These are phyloP conservation scores for Colletotrichum lentis DNA, from an alignment of 2,329 filamentous ascomycete species.

Conservation along the genomic window DNA sequence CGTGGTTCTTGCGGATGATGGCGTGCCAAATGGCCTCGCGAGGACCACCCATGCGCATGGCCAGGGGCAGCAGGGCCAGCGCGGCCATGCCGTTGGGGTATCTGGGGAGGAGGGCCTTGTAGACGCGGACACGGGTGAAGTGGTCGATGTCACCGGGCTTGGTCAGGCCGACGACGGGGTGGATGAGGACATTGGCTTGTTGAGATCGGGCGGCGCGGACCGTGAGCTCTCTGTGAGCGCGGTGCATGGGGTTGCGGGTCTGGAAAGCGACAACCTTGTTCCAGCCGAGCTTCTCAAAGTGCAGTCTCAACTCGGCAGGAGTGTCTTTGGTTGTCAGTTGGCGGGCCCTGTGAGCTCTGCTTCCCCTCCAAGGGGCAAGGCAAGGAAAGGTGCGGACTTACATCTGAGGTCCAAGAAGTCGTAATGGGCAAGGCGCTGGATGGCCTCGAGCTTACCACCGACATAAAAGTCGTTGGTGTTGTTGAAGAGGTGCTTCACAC, in stretches of 20 bases:
- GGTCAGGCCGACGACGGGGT: slow-evolving; percentile 96
- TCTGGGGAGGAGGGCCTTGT: slow-evolving; percentile 93
- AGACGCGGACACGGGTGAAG: slow-evolving; percentile 98
- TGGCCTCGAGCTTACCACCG: slow-evolving; percentile 93
- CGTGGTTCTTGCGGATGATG: slow-evolving; percentile 99
- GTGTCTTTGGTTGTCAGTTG: slow-evolving; percentile 68
- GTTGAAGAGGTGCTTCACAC: slow-evolving; percentile 86
- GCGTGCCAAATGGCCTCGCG: slow-evolving; percentile 99
- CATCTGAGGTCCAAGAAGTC: slow-evolving; percentile 97
- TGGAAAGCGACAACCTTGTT: slow-evolving; percentile 98
- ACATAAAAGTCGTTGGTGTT: slow-evolving; percentile 88
- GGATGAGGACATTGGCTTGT: slow-evolving; percentile 98
- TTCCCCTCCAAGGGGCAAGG: no score
- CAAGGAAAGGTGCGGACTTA: slow-evolving; percentile 53
- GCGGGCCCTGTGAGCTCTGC: not conserved
- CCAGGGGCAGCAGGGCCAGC: slow-evolving; percentile 90
- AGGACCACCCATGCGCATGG: slow-evolving; percentile 99
- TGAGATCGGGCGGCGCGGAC: slow-evolving; percentile 94
- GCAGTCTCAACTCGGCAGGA: slow-evolving; percentile 89
- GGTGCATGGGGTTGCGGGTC: slow-evolving; percentile 99
- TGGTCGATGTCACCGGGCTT: slow-evolving; percentile 99
- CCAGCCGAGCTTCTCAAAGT: slow-evolving; percentile 99
- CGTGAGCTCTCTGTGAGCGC: slow-evolving; percentile 96
- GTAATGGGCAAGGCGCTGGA: slow-evolving; percentile 97
- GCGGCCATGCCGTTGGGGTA: slow-evolving; percentile 99